Conservation (phyloP, 805 yeast genomes). For the Yarrowia hollandica region DNA sequence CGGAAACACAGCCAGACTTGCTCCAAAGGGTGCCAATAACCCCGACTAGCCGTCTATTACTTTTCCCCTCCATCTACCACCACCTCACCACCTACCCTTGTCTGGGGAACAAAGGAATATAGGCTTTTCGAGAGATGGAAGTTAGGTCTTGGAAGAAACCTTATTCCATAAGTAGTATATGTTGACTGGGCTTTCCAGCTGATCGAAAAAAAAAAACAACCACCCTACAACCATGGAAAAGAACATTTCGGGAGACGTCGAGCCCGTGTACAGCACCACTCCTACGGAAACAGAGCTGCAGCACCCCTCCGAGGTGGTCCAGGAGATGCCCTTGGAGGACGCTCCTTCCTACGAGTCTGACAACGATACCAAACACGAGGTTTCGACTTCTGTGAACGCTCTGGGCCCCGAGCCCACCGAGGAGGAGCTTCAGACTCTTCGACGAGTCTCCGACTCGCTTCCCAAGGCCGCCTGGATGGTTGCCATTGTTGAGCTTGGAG, state of each 20-base stretch:
- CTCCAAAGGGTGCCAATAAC: no score
- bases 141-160: background rate
- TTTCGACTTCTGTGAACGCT: slow-evolving; percentile 12
- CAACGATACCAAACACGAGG: slow-evolving; percentile 2
- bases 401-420: slow-evolving; percentile 48
- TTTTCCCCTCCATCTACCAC: no score
- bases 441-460: slow-evolving; percentile 53
- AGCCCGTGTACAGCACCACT: slow-evolving; percentile 16
- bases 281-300: no score
- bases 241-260: background rate
- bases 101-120: background rate
- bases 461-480: slow-evolving; percentile 62
- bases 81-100: no score
- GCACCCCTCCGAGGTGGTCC: background rate
- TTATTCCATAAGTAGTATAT: background rate
- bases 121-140: slow-evolving; percentile 3
- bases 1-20: no score
- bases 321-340: background rate
- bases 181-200: background rate
- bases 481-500: slow-evolving; percentile 74
- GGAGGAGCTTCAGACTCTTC: slow-evolving; percentile 53
- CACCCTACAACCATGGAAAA: no score
- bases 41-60: no score
- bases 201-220: no score
- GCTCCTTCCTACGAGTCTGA: slow-evolving; percentile 8